These are phyloP conservation scores for Trametes versicolor DNA, from an alignment of 1,284 basidiomycete species.

Conservation along the genomic window DNA sequence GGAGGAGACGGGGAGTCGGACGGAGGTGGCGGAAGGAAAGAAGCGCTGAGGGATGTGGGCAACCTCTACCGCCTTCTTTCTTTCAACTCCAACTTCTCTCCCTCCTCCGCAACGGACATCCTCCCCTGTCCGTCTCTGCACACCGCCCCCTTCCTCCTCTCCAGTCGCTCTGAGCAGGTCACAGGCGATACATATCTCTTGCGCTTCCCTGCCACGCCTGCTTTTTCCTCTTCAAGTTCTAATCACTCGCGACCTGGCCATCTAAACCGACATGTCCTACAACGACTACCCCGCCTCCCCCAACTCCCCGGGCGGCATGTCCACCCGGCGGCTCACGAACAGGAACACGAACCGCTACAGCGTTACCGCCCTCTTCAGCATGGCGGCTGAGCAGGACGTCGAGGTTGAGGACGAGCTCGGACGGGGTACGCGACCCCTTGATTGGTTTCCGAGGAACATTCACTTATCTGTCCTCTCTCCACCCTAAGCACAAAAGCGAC, in stretches of 20 bases:
- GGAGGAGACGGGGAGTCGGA: not conserved
- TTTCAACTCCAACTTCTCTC: constrained; percentile 17
- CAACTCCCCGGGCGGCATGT: constrained; percentile 68
- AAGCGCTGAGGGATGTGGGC: not conserved
- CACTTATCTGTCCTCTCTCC: constrained; percentile 8
- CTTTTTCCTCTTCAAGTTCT: constrained; percentile 33
- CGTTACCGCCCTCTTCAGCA: constrained; percentile 95
- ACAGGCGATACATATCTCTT: constrained; percentile 37
- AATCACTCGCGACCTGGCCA: constrained; percentile 20
- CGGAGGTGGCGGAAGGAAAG: not conserved
- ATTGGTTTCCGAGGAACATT: constrained; percentile 2
- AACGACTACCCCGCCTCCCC: constrained; percentile 61
- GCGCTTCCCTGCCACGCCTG: constrained; percentile 33
- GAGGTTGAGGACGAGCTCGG: constrained; percentile 99
- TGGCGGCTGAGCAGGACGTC: constrained; percentile 98
- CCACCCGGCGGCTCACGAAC: constrained; percentile 80
- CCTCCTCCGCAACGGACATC: constrained; percentile 13
- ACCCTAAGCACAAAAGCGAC: constrained; percentile 86
- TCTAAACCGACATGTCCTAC: constrained; percentile 48
- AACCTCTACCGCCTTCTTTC: not conserved
- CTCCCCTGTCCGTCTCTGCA: constrained; percentile 9
- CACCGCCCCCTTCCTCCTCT: not conserved
- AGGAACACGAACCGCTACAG: constrained; percentile 97
- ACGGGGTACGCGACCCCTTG: constrained; percentile 69
- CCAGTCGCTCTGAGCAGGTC: constrained; percentile 37